Conservation (phyloP, 805 yeast species). For the Wickerhamiella siamensis region DNA sequence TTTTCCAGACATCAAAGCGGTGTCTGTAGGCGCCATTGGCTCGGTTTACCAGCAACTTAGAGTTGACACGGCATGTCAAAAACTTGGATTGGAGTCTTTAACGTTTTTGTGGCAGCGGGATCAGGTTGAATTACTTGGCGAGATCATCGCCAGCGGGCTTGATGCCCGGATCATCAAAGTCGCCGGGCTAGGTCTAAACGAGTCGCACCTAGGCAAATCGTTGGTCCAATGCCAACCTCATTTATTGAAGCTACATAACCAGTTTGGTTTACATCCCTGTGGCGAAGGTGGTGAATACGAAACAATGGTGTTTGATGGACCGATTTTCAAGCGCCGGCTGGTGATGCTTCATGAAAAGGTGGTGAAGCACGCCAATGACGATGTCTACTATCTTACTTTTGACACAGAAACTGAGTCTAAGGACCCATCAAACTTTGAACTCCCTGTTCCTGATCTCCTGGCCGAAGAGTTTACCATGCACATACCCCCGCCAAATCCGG, state of each 20-base stretch:
- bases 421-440: conserved; percentile 10
- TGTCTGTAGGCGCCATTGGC: conserved; percentile 89
- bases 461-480: conserved; percentile 24
- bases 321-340: conserved; percentile 49
- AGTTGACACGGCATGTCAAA: conserved; percentile 77
- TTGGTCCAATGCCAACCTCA: conserved; percentile 48
- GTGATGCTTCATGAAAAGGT: conserved; percentile 30
- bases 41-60: conserved; percentile 92
- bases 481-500: background rate
- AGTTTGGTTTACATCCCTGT: conserved; percentile 80
- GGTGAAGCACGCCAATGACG: conserved; percentile 39
- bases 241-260: conserved; percentile 37
- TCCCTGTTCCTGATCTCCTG: conserved; percentile 19
- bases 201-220: conserved; percentile 51
- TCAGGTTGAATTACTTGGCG: conserved; percentile 65
- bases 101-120: conserved; percentile 85
- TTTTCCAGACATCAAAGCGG: conserved; percentile 68
- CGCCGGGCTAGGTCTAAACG: conserved; percentile 75
- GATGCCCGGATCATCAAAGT: conserved; percentile 86
- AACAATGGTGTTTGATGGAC: conserved; percentile 80
- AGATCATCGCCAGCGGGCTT: conserved; percentile 51
- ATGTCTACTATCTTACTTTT: conserved; percentile 53
- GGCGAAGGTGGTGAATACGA: conserved; percentile 99
- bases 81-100: conserved; percentile 53
- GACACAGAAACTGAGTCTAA: conserved; percentile 28